Conservation (phyloP, 331 rosid genomes). For the Telfairia occidentalis region DNA sequence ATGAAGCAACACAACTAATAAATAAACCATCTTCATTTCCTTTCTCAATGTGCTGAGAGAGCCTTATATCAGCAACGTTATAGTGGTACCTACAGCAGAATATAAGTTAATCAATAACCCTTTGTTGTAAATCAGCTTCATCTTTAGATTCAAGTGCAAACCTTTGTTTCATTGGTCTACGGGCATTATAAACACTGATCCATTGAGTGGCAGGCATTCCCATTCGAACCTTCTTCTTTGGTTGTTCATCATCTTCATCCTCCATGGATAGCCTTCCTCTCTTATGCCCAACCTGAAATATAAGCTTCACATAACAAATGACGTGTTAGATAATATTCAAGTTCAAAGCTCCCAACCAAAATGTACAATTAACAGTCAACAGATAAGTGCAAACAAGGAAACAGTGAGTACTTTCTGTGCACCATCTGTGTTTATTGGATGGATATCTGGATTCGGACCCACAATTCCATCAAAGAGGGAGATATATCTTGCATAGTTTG, state of each 20-base stretch:
- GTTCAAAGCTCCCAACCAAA: not conserved
- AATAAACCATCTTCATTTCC: slow-evolving; percentile 42
- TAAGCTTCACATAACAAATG: slow-evolving; percentile 26
- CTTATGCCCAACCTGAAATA: slow-evolving; percentile 42
- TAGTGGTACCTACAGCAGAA: slow-evolving; percentile 34
- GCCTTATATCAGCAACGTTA: slow-evolving; percentile 40
- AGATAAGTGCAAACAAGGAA: not conserved
- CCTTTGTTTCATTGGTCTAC: slow-evolving; percentile 49
- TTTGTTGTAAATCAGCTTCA: not conserved
- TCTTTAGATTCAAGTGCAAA: slow-evolving; percentile 4
- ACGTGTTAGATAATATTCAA: slow-evolving; percentile 12
- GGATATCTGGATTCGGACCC: slow-evolving; percentile 38
- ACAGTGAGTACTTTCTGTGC: slow-evolving; percentile 36
- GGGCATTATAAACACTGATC: slow-evolving; percentile 44
- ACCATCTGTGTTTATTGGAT: slow-evolving; percentile 46
- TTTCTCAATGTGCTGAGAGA: slow-evolving; percentile 37
- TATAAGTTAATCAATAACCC: not conserved
- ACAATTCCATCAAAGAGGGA: slow-evolving; percentile 44
- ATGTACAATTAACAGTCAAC: not conserved
- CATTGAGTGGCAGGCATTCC: slow-evolving; percentile 54
- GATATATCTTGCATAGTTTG: slow-evolving; percentile 40
- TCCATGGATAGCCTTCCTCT: slow-evolving; percentile 42
- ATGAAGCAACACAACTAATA: slow-evolving; percentile 36
- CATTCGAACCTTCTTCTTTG: slow-evolving; percentile 42
- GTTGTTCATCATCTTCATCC: slow-evolving; percentile 42